These are phyloP conservation scores for Metschnikowia colocasiae DNA, from an alignment of 805 yeast species.

Conservation along the genomic window DNA sequence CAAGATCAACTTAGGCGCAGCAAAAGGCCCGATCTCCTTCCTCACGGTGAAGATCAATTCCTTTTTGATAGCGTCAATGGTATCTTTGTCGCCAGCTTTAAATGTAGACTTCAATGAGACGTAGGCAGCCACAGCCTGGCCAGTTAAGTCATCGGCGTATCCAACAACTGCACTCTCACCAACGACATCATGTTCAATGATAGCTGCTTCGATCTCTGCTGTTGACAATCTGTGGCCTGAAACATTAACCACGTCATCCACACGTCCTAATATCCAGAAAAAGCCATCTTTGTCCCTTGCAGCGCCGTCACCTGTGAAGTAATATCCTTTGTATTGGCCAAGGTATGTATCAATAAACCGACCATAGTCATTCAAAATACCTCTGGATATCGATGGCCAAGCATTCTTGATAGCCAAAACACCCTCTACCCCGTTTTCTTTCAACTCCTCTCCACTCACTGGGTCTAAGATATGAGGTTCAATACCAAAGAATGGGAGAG, in stretches of 20 bases:
- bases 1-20: slow-evolving; percentile 87
- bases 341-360: slow-evolving; percentile 89
- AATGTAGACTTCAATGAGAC: slow-evolving; percentile 63
- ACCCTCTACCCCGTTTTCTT: slow-evolving; percentile 92
- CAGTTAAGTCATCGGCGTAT: slow-evolving; percentile 89
- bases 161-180: slow-evolving; percentile 98
- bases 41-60: slow-evolving; percentile 85
- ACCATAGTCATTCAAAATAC: slow-evolving; percentile 84
- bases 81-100: slow-evolving; percentile 45
- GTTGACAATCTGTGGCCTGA: slow-evolving; percentile 98
- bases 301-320: slow-evolving; percentile 98
- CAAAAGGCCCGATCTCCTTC: slow-evolving; percentile 89
- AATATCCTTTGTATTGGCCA: slow-evolving; percentile 87
- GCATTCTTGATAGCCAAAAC: slow-evolving; percentile 84
- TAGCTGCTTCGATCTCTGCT: slow-evolving; percentile 93
- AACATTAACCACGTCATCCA: slow-evolving; percentile 97
- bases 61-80: slow-evolving; percentile 48
- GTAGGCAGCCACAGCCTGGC: slow-evolving; percentile 95
- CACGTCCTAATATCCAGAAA: slow-evolving; percentile 98
- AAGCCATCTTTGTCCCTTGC: slow-evolving; percentile 95
- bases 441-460: slow-evolving; percentile 77
- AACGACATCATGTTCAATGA: slow-evolving; percentile 73
- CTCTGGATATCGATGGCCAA: slow-evolving; percentile 99
- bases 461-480: slow-evolving; percentile 92
- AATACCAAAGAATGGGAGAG: slow-evolving; percentile 94